Conservation (phyloP, 192 early-diverging fungal genomes). For the Umbelopsis sp. region DNA sequence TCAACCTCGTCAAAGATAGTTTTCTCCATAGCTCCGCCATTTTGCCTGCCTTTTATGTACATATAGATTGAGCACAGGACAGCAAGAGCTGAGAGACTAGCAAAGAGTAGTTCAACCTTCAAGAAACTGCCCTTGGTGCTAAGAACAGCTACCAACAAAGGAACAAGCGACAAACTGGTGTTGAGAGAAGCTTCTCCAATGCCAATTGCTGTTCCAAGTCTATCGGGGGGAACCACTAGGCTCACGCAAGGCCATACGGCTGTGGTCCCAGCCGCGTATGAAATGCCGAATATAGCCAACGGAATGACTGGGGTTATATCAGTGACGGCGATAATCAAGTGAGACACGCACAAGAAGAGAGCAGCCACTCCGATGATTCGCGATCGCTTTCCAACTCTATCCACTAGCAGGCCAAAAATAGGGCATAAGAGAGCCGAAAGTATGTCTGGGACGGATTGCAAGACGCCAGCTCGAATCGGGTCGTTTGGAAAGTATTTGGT, state of each 20-base stretch:
- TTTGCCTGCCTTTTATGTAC: slow-evolving; percentile 10
- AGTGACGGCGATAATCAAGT: slow-evolving; percentile 56
- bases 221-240: slow-evolving; percentile 54
- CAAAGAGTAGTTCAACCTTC: slow-evolving; percentile 2
- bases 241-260: slow-evolving; percentile 72
- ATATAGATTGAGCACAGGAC: background rate
- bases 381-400: slow-evolving; percentile 53
- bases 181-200: slow-evolving; percentile 64
- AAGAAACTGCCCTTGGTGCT: slow-evolving; percentile 13
- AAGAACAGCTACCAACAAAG: slow-evolving; percentile 56
- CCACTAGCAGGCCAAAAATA: slow-evolving; percentile 57
- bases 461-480: slow-evolving; percentile 54
- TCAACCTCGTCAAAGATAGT: background rate
- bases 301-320: slow-evolving; percentile 44
- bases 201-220: slow-evolving; percentile 70
- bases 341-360: slow-evolving; percentile 48
- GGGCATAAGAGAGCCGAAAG: slow-evolving; percentile 66
- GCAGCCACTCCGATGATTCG: slow-evolving; percentile 50
- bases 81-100: background rate
- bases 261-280: slow-evolving; percentile 59
- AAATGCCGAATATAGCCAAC: slow-evolving; percentile 59
- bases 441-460: slow-evolving; percentile 67
- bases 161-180: slow-evolving; percentile 55
- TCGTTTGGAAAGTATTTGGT: slow-evolving; percentile 62
- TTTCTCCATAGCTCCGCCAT: slow-evolving; percentile 8